Evolutionary conservation across 768 basidiomycete species (phyloP), one percentile per base, ranked within the genome.

Genomic region (Lactarius trivialis): DNA sequence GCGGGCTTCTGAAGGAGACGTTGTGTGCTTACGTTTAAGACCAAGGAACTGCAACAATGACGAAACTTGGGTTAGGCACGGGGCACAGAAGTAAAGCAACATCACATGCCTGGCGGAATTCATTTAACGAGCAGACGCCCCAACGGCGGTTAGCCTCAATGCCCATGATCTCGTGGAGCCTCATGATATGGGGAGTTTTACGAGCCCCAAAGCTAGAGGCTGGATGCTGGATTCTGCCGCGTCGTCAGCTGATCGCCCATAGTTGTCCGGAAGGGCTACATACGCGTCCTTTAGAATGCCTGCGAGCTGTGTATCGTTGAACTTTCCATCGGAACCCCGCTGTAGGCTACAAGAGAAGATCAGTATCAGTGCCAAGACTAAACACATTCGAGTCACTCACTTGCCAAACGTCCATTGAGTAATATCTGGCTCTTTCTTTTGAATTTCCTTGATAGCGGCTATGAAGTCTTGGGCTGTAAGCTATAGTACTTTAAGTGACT

Each of bases 91-190:
- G 53, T 37, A 26, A 21, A 12, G 11, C 11, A 14, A 24, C 12
- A 12, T n/a, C 34, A 53, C 73, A 57, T 63, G 79, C 82, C 78
- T 79, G 85, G 60, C 91, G 78, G 74, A 93, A 93, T 63, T 93
- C 91, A 65, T 93, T 93, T 64, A 93, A 71, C 2, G 87, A 85
- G 70, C 91, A 93, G 21, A 86, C 84, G 52, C 90, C 91, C 91
- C 91, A 94, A 24, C 70, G 66, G 33, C 91, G 81, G 69, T 82
- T 87, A 60, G 86, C 79, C 67, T 88, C 84, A 51, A 93, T 92
- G 45, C 89, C 89, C 88, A 93, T 88, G 43, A 92, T 78, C 70
- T 94, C 92, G 64, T 91, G 82, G 28, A 91, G 69, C 48, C 81
- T 83, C 85, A 93, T 88, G 52, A 81, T 72, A 48, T 68, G 61